Percentiles rank a stretch among this genome's conserved stretches.
phyloP scores from a whole-genome alignment of 2,329 filamentous ascomycete genomes.

The Pseudocercospora pini-densiflorae region DNA sequence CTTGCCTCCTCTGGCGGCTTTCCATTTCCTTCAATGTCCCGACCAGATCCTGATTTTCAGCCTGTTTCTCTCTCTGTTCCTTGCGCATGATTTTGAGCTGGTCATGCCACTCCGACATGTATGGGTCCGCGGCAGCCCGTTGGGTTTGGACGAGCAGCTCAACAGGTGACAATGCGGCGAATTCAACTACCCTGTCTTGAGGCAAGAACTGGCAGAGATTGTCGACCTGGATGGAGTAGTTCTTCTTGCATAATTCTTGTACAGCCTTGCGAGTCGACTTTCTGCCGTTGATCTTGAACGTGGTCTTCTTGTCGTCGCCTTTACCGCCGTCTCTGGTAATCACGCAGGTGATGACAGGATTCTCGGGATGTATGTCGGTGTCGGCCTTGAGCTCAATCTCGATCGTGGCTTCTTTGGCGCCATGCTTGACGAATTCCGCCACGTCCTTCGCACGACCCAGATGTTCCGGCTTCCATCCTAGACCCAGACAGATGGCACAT shows the following conservation, averaged over 20 bases:
- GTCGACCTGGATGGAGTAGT: slow-evolving; percentile 90
- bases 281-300: slow-evolving; percentile 77
- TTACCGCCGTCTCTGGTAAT: slow-evolving; percentile 74
- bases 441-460: slow-evolving; percentile 84
- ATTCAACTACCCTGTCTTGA: slow-evolving; percentile 94
- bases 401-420: slow-evolving; percentile 74
- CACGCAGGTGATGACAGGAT: slow-evolving; percentile 73
- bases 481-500: slow-evolving; percentile 90
- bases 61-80: slow-evolving; percentile 63
- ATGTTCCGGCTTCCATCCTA: slow-evolving; percentile 81
- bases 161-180: slow-evolving; percentile 80
- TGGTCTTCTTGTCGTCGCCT: slow-evolving; percentile 64
- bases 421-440: slow-evolving; percentile 93
- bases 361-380: slow-evolving; percentile 59
- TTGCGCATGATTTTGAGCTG: slow-evolving; percentile 72
- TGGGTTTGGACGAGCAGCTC: slow-evolving; percentile 85
- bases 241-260: slow-evolving; percentile 66
- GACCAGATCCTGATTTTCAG: slow-evolving; percentile 60
- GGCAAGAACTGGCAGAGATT: slow-evolving; percentile 97
- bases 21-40: slow-evolving; percentile 71
- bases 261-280: slow-evolving; percentile 66
- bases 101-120: slow-evolving; percentile 80
- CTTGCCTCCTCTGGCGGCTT: slow-evolving; percentile 72
- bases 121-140: slow-evolving; percentile 78
- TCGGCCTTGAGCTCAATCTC: slow-evolving; percentile 86